Base-by-base conservation (phyloP, 352 stramenopile species). In the Halophytophthora polymorphica region DNA sequence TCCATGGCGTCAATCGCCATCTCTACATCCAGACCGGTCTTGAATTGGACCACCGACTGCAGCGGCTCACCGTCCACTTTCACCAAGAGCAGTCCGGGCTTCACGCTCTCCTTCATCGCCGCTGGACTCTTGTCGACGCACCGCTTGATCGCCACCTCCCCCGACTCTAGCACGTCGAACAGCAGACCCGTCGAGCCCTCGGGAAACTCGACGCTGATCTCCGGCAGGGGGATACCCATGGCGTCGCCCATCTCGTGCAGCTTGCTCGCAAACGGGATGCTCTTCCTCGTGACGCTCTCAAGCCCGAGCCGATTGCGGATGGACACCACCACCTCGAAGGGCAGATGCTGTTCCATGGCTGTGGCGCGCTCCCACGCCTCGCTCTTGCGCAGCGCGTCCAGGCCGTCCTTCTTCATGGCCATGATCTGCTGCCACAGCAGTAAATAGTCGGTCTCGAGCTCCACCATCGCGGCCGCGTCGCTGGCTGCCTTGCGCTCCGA, bases 201-300 rank as follows among this genome's bases (percentile, higher is more conserved):
- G 1, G 64, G 59, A 56, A 95, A 92, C 8, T 58, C 36, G 11
- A 94, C 76, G 38, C 64, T 93, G 37, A 96, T 90, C 43, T 96
- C 84, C 15, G 83, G 82, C 2, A 91, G 60, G 10, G 81, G 77
- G n/a, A 94, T 87, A 0, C 80, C 80, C 53, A 90, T 79, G 8
- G 71, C 79, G 49, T 92, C 68, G 11, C 82, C 76, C 50, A 91
- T 65, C 37, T 81, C 83, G 45, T 89, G 79, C 0, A 90, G 46
- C 10, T 77, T 49, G 55, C 58, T 90, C 1, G 67, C 69, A 13
- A 76, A 84, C 13, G 65, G 71, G 7, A 76, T 57, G 13, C 61
- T 53, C 23, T 67, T 73, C 17, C 48, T 55, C 31, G 64, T 39
- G 35, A 83, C 45, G n/a, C 55, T 58, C 50, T 87, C 75, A 18